Base-by-base conservation (phyloP, 169 alveolate species). In the Plasmodium cynomolgi region DNA sequence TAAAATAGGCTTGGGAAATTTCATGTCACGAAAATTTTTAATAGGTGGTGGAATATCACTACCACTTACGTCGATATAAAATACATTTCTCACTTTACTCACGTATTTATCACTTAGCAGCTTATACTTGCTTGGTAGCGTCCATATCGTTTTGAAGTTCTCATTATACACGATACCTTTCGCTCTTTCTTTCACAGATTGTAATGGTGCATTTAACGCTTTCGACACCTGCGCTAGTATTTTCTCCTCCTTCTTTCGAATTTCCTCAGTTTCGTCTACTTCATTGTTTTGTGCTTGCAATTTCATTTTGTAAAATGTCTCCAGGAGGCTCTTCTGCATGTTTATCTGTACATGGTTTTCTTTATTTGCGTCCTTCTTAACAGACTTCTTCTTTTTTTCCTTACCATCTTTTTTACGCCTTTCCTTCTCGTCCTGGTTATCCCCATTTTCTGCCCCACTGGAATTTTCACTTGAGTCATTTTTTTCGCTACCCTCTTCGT, bases 21-120 rank as follows among this genome's bases (percentile, higher is more conserved):
- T 96, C 99, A 99, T 97, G 83, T 98, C 98, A 84, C 97, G 96
- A 91, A 98, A 98, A 31, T 97, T 96, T 92, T 96, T 95, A 79
- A 99, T 98, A 2, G 99, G 99, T 47, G 99, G 99, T 4, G 99
- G 99, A 9, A 98, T 95, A 80, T 98, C 98, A 20, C 93, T 84
- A 9, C 99, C 99, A 75, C 84, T 92, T 4, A 97, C 97, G 88
- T 97, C 99, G 9, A 98, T 97, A 93, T 97, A 96, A 90, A 97
- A 95, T 68, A 92, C 91, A 4, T 84, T 95, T 81, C 98, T 39
- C 47, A 97, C 90, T 44, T 84, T 90, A 17, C 95, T 95, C 0
- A 95, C 95, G 50, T 96, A 96, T 34, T 83, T 71, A 39, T 84
- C 91, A 31, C 94, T 62, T 50, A 97, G 44, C 29, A 20, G 44